Conservation (phyloP, 805 yeast genomes). For the Zygotorulaspora danielsina region DNA sequence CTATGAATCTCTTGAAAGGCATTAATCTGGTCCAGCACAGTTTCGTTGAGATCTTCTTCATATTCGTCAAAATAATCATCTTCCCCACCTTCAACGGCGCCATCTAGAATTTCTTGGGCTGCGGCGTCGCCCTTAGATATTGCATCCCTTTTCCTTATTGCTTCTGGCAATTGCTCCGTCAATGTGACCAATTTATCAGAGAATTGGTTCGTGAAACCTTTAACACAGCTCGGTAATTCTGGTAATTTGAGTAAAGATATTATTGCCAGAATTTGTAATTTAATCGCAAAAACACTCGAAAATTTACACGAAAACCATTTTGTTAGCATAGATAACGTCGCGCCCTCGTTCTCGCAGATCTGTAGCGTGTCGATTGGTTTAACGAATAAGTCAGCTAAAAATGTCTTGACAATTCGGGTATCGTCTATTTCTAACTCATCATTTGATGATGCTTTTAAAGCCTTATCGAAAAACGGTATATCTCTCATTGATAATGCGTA, state of each 20-base stretch:
- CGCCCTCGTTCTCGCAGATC: slow-evolving; percentile 44
- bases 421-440: slow-evolving; percentile 39
- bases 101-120: slow-evolving; percentile 26
- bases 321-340: slow-evolving; percentile 48
- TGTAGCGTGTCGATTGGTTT: slow-evolving; percentile 55
- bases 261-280: slow-evolving; percentile 64
- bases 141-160: slow-evolving; percentile 62
- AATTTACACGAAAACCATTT: slow-evolving; percentile 61
- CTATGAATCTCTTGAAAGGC: slow-evolving; percentile 60
- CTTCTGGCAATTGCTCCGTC: slow-evolving; percentile 63
- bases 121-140: slow-evolving; percentile 50
- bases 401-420: slow-evolving; percentile 50
- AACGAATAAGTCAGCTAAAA: slow-evolving; percentile 59
- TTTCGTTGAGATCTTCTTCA: slow-evolving; percentile 74
- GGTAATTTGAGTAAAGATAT: slow-evolving; percentile 46
- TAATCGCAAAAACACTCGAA: slow-evolving; percentile 71
- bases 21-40: slow-evolving; percentile 74
- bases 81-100: slow-evolving; percentile 22
- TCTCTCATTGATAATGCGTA: slow-evolving; percentile 34
- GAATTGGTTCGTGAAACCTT: slow-evolving; percentile 44
- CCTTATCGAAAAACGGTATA: slow-evolving; percentile 29
- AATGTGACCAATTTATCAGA: slow-evolving; percentile 49
- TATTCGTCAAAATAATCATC: slow-evolving; percentile 57
- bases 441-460: slow-evolving; percentile 25
- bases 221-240: slow-evolving; percentile 38